Base-by-base conservation (phyloP, 768 basidiomycete genomes). In the Coprinopsis strossmayeri region DNA sequence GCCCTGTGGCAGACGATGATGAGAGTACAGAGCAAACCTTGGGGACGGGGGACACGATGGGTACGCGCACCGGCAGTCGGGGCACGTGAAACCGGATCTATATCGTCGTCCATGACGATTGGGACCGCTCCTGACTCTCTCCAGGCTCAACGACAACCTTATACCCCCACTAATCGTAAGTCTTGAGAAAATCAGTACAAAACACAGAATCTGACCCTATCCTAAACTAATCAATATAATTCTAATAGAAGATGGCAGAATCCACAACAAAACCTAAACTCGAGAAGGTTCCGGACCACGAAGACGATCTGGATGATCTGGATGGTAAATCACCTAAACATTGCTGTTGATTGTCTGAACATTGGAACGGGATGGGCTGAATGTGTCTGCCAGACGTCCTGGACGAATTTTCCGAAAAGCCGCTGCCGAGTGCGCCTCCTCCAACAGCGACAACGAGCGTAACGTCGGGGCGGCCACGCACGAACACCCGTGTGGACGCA, bases 241-340 rank as follows among this genome's bases (percentile, higher is more conserved):
- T 17, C 35, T 38, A 5, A 18, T 5, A 18, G 9, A 38, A 38
- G 5, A 38, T 38, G 35, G 5, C 35, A 43, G 32, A 38, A 10
- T 38, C 35, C 11, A 38, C 50, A 27, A 51, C 54, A 30, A 55
- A 57, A 46, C 58, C 59, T 12, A 55, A 52, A 3, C 48, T 59
- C 17, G 51, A 58, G 32, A 58, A 62, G 46, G 46, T 51, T 17
- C 55, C 53, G 11, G 61, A 64, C 28, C 46, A 50, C 2, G 73
- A 74, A 24, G 81, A 83, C 18, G 81, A 87, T 61, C 59, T 84
- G 17, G 84, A 87, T 57, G 84, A 87, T 57, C 76, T 87, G 40
- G 84, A 87, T 60, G 77, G 73, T 73, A 49, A 27, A 55, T 20
- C n/a, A n/a, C n/a, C n/a, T n/a, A n/a, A n/a, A n/a, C n/a, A n/a